Evolutionary conservation across 2,329 filamentous ascomycete species (phyloP).

Genomic region (Clonostachys solani): DNA sequence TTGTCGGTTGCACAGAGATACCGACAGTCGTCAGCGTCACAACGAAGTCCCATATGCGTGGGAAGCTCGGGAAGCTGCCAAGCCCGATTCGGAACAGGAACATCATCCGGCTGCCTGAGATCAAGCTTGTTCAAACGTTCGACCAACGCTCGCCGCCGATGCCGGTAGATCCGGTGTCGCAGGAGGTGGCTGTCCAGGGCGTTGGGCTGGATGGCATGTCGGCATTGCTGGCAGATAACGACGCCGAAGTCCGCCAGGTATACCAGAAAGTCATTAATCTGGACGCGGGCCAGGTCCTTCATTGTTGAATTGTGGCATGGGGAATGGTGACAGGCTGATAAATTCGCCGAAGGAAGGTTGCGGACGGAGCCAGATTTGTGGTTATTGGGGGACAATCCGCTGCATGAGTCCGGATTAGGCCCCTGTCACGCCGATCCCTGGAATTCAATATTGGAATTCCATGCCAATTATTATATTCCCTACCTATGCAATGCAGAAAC

Average conservation of each 20-base stretch:
- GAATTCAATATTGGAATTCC: no score
- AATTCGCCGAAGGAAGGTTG: no score
- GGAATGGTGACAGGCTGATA: no score
- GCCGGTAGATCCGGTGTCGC: slow-evolving; percentile 28
- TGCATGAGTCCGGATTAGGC: no score
- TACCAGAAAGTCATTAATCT: no score
- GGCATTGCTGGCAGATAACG: slow-evolving; percentile 25
- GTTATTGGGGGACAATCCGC: no score
- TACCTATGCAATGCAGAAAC: no score
- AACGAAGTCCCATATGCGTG: slow-evolving; percentile 19
- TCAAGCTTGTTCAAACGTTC: slow-evolving; percentile 13
- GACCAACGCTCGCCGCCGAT: slow-evolving; percentile 18
- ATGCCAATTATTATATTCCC: no score
- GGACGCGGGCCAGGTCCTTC: no score
- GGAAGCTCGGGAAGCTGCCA: slow-evolving; percentile 9
- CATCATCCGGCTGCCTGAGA: slow-evolving; percentile 21
- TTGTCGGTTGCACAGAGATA: slow-evolving; percentile 23
- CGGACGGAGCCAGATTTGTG: no score
- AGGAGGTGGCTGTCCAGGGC: slow-evolving; percentile 27
- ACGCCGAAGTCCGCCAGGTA: slow-evolving; percentile 4
- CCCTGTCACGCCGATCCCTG: no score
- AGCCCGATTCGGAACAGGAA: slow-evolving; percentile 11
- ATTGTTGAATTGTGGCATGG: no score
- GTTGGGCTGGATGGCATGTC: slow-evolving; percentile 28
- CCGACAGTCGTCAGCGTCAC: slow-evolving; percentile 15